Evolutionary conservation across 2,329 filamentous ascomycete species (phyloP), one percentile per base, ranked within the genome.

Genomic region (Karstenula rhodostoma): DNA sequence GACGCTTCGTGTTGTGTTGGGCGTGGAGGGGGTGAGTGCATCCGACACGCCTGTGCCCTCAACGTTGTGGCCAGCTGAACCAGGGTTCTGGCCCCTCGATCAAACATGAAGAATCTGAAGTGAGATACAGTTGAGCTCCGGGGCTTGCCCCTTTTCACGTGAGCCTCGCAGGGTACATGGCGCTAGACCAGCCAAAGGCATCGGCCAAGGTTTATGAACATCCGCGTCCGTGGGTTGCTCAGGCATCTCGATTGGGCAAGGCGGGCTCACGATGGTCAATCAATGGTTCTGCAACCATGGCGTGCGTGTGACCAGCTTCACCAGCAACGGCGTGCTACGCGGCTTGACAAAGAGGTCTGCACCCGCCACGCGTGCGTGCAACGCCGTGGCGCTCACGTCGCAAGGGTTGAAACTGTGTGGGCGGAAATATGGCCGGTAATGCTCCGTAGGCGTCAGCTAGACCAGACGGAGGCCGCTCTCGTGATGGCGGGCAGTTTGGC

Each of bases 141-240:
- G 46, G 40, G 22, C 49, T 35, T 49, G 50, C 65, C 70, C 68
- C 67, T 71, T 73, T 75, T 72, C 70, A 73, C 69, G 71, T 73
- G 72, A 67, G 25, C 33, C 40, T 49, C 27, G 27, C 48, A 29
- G 7, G 46, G 57, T 25, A 56, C 60, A 65, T 63, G 43, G 52
- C 40, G 63, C 67, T 67, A 69, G 70, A 73, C 76, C 72, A 72
- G 72, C 72, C 73, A 71, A 75, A 67, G 64, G 65, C 56, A 52
- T 62, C 62, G 66, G 67, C 62, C 60, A 57, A 61, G 60, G 60
- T 57, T 67, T 63, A 59, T 58, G 58, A 61, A 54, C 63, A 61
- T 58, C 49, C 55, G 62, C 37, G 63, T 58, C 58, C 58, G 60
- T 47, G 58, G 37, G 23, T 49, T 57, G 29, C 59, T 56, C 5